Conservation (phyloP, 2,329 filamentous ascomycete genomes). For the Decorospora gaudefroyi region DNA sequence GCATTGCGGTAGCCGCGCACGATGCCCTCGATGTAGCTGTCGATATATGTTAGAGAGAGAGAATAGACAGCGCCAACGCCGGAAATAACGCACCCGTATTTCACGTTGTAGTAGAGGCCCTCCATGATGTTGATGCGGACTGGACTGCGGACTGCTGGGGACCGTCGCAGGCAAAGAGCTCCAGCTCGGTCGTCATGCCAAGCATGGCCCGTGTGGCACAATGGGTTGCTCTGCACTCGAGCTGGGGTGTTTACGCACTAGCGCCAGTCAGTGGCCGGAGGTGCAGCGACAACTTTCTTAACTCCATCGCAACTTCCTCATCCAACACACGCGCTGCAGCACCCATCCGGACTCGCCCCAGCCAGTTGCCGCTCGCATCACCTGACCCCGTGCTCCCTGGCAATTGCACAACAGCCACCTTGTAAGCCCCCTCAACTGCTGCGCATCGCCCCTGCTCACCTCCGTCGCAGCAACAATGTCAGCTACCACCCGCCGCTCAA, state of each 20-base stretch:
- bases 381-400: conserved; percentile 2
- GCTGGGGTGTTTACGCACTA: conserved; percentile 19
- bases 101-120: conserved; percentile 91
- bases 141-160: conserved; percentile 22
- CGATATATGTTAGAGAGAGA: conserved; percentile 18
- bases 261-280: conserved; percentile 11
- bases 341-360: conserved; percentile 1
- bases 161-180: conserved; percentile 24
- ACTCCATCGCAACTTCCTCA: conserved; percentile 22
- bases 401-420: conserved; percentile 12
- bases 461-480: conserved; percentile 21
- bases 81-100: conserved; percentile 71
- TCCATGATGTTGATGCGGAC: conserved; percentile 65
- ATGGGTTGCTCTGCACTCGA: too few relatives aligned
- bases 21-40: conserved; percentile 93
- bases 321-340: conserved; percentile 10
- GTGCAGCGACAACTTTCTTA: conserved; percentile 22
- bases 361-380: conserved; percentile 11
- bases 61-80: not conserved
- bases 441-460: conserved; percentile 23
- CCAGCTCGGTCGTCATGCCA: conserved; percentile 30
- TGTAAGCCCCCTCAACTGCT: conserved; percentile 16
- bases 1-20: conserved; percentile 95
- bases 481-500: conserved; percentile 19
- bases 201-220: conserved; percentile 20